Base-by-base conservation (phyloP, 75 land plant species). In the Pinus tabuliformis region DNA sequence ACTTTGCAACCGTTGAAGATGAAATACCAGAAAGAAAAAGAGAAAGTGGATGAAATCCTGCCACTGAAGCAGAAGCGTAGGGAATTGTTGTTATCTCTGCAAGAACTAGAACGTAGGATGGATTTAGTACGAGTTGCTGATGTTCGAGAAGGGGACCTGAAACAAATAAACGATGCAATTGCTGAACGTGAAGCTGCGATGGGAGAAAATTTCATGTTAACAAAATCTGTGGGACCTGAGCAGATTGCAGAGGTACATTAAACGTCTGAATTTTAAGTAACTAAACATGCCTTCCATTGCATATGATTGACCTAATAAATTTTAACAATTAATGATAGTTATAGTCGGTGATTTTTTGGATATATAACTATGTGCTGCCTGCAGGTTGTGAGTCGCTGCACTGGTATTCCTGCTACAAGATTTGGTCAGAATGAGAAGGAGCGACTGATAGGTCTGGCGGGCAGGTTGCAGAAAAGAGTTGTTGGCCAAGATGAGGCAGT, bases 401-500 rank as follows among this genome's bases (percentile, higher is more conserved):
- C 99, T 73, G 99, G 98, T 2, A 94, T 97, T 37, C 98, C 99
- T 12, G 99, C 94, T 6, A 97, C 93, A 5, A 83, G 99, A 78
- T 89, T 97, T 54, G 99, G 95, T 14, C 98, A 97, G 72, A 89
- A 92, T 81, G 99, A 97, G 39, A 94, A 92, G 77, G 88, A 87
- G 54, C 84, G 98, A 42, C 70, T 97, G 65, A 79, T 97, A 65
- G 98, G 95, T 26, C 85, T 97, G 2, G 91, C 88, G 17, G 93
- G 88, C 57, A 87, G 93, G 73, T 72, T 97, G 65, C 99, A 97
- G 70, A 30, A 89, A 72, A 87, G 98, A 57, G 98, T 97, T 4
- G 95, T 97, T 52, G 99, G 99, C 5, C 98, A 97, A 81, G 86
- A 97, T 66, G 87, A 95, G 63, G 98, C 99, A 30, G 93, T 97